Evolutionary conservation across 495 filamentous ascomycete genomes (phyloP), one percentile per base, ranked within the genome.

Genomic region (Pyrenula aspistea): DNA sequence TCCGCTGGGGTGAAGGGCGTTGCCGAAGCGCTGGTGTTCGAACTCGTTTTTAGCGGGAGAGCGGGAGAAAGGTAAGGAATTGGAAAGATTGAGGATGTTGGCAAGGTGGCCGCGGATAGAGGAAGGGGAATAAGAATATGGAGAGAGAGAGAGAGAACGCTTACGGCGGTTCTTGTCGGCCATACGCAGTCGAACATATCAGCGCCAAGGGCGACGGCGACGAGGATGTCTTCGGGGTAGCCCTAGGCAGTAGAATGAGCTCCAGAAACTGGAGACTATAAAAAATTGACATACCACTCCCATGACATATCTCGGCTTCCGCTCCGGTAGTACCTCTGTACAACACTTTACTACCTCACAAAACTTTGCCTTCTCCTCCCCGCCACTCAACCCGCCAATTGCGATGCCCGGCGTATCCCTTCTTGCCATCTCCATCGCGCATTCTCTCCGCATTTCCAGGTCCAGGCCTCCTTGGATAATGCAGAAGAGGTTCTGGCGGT

Each of bases 161-260:
- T 62, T 72, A 81, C 83, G 12, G 94, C 93, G 22, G 93, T 97
- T 48, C 93, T 79, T 22, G 93, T 98, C 8, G 92, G 94, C 94
- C 94, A 98, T 3, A 97, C 93, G 64, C 94, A 98, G 72, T 98
- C 93, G 68, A 98, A 98, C 94, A 98, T 97, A 66, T 98, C 93
- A 22, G 94, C 93, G 2, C 93, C 93, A 2, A 98, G 79, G 11
- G 93, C 93, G 12, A 95, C 78, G 54, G 88, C 90, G 12, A 98
- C 89, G 12, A 98, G 75, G 55, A 98, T 75, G 68, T 98, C 93
- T 67, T 96, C 93, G 1, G 93, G 93, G 67, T 96, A 98, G 25
- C 93, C 85, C 81, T 84, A 56, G 31, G 19, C 22, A 24, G 22
- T 10, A 11, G 55, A n/a, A n/a, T 69, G 24, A 72, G 62, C 24